Evolutionary conservation across 2,329 filamentous ascomycete species (phyloP).

Genomic region (Cytospora paraplurivora): DNA sequence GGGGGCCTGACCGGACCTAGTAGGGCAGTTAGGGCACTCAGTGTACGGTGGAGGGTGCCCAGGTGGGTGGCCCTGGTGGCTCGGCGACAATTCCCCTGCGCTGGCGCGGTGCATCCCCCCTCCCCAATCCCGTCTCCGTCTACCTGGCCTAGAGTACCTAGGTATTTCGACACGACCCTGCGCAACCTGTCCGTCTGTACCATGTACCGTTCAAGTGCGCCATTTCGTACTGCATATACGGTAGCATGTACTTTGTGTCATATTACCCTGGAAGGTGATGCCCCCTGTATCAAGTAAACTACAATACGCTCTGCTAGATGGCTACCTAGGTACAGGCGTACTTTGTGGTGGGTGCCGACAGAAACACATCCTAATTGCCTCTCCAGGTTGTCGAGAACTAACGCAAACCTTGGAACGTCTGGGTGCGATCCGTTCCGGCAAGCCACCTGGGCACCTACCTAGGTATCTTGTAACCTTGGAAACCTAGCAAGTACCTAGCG

Average conservation of each 20-base stretch:
- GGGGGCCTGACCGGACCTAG: not conserved
- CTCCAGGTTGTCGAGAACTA: not conserved
- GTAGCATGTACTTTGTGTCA: not conserved
- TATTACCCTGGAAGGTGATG: not conserved
- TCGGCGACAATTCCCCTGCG: not conserved
- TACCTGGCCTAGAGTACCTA: not conserved
- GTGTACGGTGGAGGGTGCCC: not conserved
- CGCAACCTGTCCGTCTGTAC: not conserved
- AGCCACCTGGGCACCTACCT: constrained; percentile 7
- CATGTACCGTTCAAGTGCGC: too few species aligned
- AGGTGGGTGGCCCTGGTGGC: not conserved
- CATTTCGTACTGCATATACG: not conserved
- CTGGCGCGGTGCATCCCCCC: not conserved
- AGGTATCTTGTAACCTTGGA: too few species aligned
- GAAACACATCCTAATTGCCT: not conserved
- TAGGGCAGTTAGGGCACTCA: not conserved
- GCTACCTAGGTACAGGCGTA: not conserved
- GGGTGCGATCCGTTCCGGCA: constrained; percentile 21
- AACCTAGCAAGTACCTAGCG: too few species aligned
- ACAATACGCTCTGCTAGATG: not conserved
- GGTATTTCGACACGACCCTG: too few species aligned
- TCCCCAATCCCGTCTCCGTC: not conserved
- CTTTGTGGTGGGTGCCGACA: not conserved
- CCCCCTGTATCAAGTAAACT: not conserved
- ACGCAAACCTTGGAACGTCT: constrained; percentile 11